A percentile compares a stretch with the other conserved stretches of the same genome.
These are phyloP conservation scores for Asterophora parasitica DNA, from an alignment of 768 basidiomycete genomes.

Conservation along the genomic window DNA sequence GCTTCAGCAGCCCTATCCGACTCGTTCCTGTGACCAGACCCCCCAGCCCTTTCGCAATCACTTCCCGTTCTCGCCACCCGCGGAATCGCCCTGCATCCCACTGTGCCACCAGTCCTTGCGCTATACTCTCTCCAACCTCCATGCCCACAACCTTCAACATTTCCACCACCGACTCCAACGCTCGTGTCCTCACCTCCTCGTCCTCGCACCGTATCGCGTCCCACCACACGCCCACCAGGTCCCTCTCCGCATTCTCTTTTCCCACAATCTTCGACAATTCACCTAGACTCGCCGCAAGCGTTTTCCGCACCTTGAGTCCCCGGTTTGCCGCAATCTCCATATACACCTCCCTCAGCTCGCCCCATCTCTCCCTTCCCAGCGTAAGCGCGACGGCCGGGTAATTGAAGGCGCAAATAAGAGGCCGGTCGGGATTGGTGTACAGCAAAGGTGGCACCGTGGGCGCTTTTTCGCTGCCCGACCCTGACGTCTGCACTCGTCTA, in stretches of 20 bases:
- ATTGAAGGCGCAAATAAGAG: constrained; percentile 82
- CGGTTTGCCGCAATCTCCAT: constrained; percentile 56
- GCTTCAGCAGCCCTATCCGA: constrained; percentile 44
- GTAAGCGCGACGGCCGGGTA: constrained; percentile 88
- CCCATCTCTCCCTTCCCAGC: constrained; percentile 73
- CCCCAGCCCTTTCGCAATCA: constrained; percentile 52
- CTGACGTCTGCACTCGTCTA: constrained; percentile 28
- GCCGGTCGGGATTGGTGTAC: constrained; percentile 63
- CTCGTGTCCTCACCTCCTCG: constrained; percentile 70
- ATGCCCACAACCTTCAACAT: constrained; percentile 52
- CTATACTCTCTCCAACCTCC: constrained; percentile 40
- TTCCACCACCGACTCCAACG: constrained; percentile 58
- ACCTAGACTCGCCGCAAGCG: constrained; percentile 84
- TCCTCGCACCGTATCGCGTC: constrained; percentile 49
- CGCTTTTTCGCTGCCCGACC: constrained; percentile 26
- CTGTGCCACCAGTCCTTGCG: constrained; percentile 40
- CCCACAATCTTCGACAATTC: constrained; percentile 87
- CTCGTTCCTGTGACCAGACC: constrained; percentile 40
- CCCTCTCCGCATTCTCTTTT: constrained; percentile 54
- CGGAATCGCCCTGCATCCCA: constrained; percentile 58
- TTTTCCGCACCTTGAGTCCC: constrained; percentile 62
- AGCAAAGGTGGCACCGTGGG: constrained; percentile 24
- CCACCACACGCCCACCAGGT: constrained; percentile 73
- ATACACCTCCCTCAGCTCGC: constrained; percentile 64
- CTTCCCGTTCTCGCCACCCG: constrained; percentile 80